Base-by-base conservation (phyloP, 1,139 yeast species). In the Lodderomyces metapsilosis region DNA sequence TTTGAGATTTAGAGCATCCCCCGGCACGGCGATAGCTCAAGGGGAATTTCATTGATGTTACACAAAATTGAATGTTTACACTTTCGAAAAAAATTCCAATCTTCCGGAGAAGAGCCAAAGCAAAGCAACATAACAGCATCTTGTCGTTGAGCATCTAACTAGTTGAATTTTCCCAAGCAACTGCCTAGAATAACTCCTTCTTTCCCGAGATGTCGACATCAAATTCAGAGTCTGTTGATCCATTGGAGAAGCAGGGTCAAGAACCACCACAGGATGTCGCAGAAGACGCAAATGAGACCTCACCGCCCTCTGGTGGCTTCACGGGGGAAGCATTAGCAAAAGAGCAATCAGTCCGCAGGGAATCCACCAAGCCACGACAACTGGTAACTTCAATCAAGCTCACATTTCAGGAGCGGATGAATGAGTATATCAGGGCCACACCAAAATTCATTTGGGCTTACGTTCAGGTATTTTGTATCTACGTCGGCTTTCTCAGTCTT, bases 401-500 rank as follows among this genome's bases (percentile, higher is more conserved):
- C 5, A 41, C 47, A 4, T 6, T 4, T 2, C 34, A 36, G 13
- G 44, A 42, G 31, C 37, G 50, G 13, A 13, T 18, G 8, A 27
- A 24, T 9, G 48, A 46, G 36, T 44, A 46, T 32, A 10, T 33
- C 10, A 20, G 18, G 15, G 44, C 43, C 3, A 33, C 38, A 4
- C 45, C 48, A 11, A 27, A 37, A 32, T 45, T 48, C 18, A 4
- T 38, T 12, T 15, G 27, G 13, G 49, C 41, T 10, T 44, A 47
- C 34, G 20, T 48, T 15, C 37, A 36, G 16, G 24, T 51, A 3
- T 44, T 46, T 37, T 34, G 44, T 40, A 50, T 62, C 37, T 61
- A 59, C 30, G 40, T 63, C 25, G 65, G 57, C 5, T 50, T 74
- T 8, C 65, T 80, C 45, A 70, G 82, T 3, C 59, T 82, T 13